A percentile compares a stretch with the other conserved stretches of the same genome.
Conservation (phyloP, 2,329 filamentous ascomycete genomes). For the Thielaviopsis punctulata region DNA sequence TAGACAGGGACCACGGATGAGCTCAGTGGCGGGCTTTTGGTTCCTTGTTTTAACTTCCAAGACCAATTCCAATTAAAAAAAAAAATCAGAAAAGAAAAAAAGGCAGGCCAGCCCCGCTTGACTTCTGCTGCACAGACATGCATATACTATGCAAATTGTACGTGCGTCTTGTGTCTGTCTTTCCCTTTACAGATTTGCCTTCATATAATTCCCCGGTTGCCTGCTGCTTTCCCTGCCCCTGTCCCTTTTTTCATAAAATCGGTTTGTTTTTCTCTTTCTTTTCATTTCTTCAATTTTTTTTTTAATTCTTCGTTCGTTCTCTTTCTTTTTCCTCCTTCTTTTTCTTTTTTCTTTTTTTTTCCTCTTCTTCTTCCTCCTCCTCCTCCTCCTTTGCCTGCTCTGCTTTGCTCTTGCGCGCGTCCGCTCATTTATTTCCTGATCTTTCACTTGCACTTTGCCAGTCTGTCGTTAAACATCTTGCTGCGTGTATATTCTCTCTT, state of each 20-base stretch:
- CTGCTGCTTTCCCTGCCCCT: background rate
- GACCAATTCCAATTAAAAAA: background rate
- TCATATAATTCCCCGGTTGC: background rate
- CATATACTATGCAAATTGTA: background rate
- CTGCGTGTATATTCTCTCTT: background rate
- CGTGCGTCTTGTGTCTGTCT: background rate
- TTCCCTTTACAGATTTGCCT: constrained; percentile 2
- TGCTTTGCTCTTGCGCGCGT: background rate
- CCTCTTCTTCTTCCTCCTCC: background rate
- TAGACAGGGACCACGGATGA: background rate
- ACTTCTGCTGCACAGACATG: background rate
- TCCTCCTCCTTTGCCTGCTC: background rate
- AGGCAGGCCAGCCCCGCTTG: background rate
- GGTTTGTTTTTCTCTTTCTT: background rate
- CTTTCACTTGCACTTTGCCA: background rate
- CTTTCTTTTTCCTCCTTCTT: background rate
- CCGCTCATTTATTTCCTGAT: too few relatives aligned
- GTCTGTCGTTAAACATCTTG: background rate
- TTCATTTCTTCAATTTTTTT: background rate
- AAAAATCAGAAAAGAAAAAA: background rate
- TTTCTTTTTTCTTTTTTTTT: background rate
- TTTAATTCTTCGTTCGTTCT: background rate
- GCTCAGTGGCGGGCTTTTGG: background rate
- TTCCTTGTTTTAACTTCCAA: background rate
- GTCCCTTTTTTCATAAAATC: background rate